Evolutionary conservation across 345 rosid genomes (phyloP).

Genomic region (Luvunga scandens): DNA sequence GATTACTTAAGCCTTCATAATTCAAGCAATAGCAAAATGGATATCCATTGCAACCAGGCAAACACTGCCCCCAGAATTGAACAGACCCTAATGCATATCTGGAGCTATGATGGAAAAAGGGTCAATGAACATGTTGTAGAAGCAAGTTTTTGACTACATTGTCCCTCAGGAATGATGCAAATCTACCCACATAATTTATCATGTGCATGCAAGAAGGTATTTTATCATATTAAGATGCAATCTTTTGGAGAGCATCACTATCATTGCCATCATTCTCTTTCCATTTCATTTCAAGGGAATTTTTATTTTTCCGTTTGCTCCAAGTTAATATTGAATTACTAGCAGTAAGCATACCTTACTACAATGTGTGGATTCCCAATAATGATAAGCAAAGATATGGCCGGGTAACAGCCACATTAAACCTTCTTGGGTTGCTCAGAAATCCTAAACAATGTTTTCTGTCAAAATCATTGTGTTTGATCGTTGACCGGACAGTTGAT

Average conservation of each 20-base stretch:
- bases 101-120: neutral
- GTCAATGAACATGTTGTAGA: neutral
- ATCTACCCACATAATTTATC: neutral
- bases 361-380: slow-evolving; percentile 87
- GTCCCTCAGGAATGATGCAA: neutral
- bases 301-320: neutral
- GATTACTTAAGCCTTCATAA: neutral
- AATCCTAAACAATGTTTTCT: slow-evolving; percentile 67
- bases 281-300: neutral
- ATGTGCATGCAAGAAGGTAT: neutral
- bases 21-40: neutral
- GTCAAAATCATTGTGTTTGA: slow-evolving; percentile 77
- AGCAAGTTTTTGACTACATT: neutral
- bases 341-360: slow-evolving; percentile 47
- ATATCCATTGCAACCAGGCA: neutral
- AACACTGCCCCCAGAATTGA: neutral
- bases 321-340: neutral
- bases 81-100: neutral
- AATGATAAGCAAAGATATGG: slow-evolving; percentile 67
- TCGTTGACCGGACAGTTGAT: slow-evolving; percentile 85
- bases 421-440: slow-evolving; percentile 83
- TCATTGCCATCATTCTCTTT: neutral
- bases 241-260: neutral
- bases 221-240: neutral
- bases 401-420: slow-evolving; percentile 90